phyloP scores from a whole-genome alignment of 2,329 filamentous ascomycete genomes.

The Cordyceps fumosorosea region DNA sequence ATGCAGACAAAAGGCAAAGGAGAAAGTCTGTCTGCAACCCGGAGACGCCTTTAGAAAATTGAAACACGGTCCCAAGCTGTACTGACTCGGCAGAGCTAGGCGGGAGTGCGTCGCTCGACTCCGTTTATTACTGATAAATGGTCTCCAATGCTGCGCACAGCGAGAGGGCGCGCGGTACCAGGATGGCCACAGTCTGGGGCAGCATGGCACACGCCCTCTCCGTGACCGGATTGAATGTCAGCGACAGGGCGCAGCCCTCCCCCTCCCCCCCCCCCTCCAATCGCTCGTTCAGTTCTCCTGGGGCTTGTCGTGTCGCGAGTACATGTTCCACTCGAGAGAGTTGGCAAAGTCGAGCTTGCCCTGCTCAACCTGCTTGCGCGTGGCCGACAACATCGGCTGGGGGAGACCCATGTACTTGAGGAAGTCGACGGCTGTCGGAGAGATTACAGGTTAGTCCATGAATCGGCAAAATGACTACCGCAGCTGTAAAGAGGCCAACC shows the following conservation, averaged over 20 bases:
- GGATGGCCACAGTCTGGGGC: neutral
- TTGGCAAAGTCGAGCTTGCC: conserved; percentile 53
- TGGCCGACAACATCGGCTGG: conserved; percentile 49
- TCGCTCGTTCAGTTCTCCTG: conserved; percentile 21
- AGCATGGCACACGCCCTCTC: neutral
- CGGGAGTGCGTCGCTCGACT: neutral
- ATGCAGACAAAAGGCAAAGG: neutral
- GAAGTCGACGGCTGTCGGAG: conserved; percentile 47
- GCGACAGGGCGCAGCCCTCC: neutral
- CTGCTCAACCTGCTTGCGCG: conserved; percentile 53
- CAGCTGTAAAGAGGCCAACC: neutral
- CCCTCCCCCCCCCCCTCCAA: neutral
- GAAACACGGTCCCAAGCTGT: neutral
- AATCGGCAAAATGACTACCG: neutral
- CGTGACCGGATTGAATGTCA: neutral
- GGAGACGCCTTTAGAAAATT: neutral
- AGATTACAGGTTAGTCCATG: conserved; percentile 8
- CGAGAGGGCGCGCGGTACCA: neutral
- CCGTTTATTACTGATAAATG: neutral
- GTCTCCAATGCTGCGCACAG: neutral
- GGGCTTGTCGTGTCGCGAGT: conserved; percentile 52
- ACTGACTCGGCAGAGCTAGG: neutral
- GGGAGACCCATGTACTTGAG: conserved; percentile 62
- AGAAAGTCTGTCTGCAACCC: neutral
- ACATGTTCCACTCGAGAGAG: conserved; percentile 55